Percentiles rank a stretch among this genome's conserved stretches.
These are phyloP conservation scores for Macaranga tanarius DNA, from an alignment of 441 rosid species.

Conservation along the genomic window DNA sequence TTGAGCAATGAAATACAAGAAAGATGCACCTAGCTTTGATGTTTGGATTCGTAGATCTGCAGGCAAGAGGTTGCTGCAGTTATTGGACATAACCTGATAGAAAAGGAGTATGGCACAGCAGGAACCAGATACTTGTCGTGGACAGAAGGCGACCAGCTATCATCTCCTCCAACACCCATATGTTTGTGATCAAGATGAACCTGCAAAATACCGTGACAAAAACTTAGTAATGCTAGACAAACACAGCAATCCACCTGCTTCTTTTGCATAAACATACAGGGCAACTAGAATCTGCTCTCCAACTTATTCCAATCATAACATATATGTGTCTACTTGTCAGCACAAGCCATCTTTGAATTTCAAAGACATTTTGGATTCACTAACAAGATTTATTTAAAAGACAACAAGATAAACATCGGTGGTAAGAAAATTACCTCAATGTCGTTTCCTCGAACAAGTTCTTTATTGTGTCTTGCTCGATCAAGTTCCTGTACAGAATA, in stretches of 20 bases:
- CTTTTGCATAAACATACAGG: neutral
- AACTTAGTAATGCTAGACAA: neutral
- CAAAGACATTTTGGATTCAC: neutral
- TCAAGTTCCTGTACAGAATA: conserved; percentile 68
- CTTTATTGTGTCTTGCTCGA: conserved; percentile 69
- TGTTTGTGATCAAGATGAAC: conserved; percentile 98
- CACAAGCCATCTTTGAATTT: neutral
- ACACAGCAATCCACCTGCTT: neutral
- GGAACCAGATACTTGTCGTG: conserved; percentile 79
- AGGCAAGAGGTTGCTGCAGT: conserved; percentile 51
- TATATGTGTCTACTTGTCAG: neutral
- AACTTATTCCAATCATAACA: neutral
- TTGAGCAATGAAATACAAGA: conserved; percentile 5
- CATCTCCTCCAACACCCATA: conserved; percentile 96
- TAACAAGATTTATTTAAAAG: conserved; percentile 1
- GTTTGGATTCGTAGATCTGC: conserved; percentile 60
- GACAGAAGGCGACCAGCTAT: conserved; percentile 88
- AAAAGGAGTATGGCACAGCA: conserved; percentile 68
- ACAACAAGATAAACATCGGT: neutral
- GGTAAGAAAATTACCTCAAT: conserved; percentile 61
- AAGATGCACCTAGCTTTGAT: conserved; percentile 33
- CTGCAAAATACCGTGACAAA: conserved; percentile 35
- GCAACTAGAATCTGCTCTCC: neutral
- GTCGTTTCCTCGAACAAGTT: conserved; percentile 63
- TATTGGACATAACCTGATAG: conserved; percentile 65